A percentile compares a stretch with the other conserved stretches of the same genome.
Conservation (phyloP, 768 basidiomycete species). For the Coprinellus micaceus region DNA sequence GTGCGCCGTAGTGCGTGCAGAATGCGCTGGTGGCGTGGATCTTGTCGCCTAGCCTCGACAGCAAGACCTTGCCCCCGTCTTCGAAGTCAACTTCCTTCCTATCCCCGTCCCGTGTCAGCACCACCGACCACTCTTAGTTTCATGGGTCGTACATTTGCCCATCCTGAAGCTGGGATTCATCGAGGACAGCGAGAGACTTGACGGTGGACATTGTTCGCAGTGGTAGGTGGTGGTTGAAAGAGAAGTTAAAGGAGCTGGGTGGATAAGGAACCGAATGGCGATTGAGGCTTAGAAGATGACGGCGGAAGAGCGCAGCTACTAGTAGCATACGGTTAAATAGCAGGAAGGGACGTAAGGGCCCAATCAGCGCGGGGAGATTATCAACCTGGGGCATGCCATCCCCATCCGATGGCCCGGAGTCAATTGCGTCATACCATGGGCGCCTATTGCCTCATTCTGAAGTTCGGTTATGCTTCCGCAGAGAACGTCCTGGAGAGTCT, state of each 20-base stretch:
- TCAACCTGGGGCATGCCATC: not conserved
- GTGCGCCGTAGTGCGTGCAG: slow-evolving; percentile 92
- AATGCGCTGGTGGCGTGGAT: slow-evolving; percentile 77
- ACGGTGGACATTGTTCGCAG: slow-evolving; percentile 35
- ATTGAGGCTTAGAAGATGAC: not conserved
- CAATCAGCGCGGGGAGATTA: slow-evolving; percentile 15
- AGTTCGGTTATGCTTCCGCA: not conserved
- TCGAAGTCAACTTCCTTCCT: slow-evolving; percentile 86
- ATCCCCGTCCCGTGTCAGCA: slow-evolving; percentile 2
- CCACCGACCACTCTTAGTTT: not conserved
- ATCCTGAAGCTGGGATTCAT: slow-evolving; percentile 55
- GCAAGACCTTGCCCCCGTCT: slow-evolving; percentile 70
- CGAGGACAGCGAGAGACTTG: slow-evolving; percentile 55
- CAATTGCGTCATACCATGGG: slow-evolving; percentile 4
- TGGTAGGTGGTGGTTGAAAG: slow-evolving; percentile 7
- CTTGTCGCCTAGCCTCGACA: slow-evolving; percentile 72
- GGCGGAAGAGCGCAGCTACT: not conserved
- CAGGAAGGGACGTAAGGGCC: slow-evolving; percentile 5
- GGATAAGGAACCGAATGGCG: not conserved
- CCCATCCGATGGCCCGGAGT: not conserved
- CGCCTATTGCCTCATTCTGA: not conserved
- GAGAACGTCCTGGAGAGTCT: not conserved
- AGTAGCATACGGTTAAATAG: not conserved
- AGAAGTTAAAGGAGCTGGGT: slow-evolving; percentile 3
- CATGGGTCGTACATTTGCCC: slow-evolving; percentile 52